phyloP scores from a whole-genome alignment of 2,329 filamentous ascomycete genomes.

The Paraphaeosphaeria minitans region DNA sequence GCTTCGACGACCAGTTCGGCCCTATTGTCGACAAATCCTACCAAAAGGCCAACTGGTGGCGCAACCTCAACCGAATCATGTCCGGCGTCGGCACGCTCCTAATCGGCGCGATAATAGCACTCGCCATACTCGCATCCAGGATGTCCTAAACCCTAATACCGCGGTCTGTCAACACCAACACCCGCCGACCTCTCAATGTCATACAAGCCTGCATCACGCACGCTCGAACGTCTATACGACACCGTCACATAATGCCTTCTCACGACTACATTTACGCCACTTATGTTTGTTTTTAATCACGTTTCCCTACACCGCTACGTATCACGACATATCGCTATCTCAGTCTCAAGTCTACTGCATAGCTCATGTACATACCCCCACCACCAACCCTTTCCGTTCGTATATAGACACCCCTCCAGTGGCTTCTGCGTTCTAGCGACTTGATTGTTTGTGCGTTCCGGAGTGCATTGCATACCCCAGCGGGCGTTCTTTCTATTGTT shows the following conservation, averaged over 20 bases:
- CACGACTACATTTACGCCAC: slow-evolving; percentile 25
- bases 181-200: neutral
- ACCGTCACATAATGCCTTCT: slow-evolving; percentile 20
- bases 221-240: slow-evolving; percentile 13
- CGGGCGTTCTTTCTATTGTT: slow-evolving; percentile 34
- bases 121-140: slow-evolving; percentile 45
- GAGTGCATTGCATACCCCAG: slow-evolving; percentile 38
- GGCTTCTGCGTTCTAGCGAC: slow-evolving; percentile 20
- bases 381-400: slow-evolving; percentile 15
- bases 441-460: slow-evolving; percentile 14
- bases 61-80: slow-evolving; percentile 67
- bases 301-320: slow-evolving; percentile 21
- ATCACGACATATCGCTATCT: slow-evolving; percentile 27
- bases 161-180: neutral
- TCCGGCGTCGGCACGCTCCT: slow-evolving; percentile 61
- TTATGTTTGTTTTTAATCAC: slow-evolving; percentile 39
- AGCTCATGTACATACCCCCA: slow-evolving; percentile 26
- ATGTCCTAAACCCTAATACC: slow-evolving; percentile 29
- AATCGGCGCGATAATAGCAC: slow-evolving; percentile 55
- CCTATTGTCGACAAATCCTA: slow-evolving; percentile 56
- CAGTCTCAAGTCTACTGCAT: slow-evolving; percentile 23
- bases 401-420: slow-evolving; percentile 11
- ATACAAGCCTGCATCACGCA: slow-evolving; percentile 7
- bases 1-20: slow-evolving; percentile 52
- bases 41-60: slow-evolving; percentile 69